phyloP scores from a whole-genome alignment of 495 filamentous ascomycete species.

The Xylaria cubensis region DNA sequence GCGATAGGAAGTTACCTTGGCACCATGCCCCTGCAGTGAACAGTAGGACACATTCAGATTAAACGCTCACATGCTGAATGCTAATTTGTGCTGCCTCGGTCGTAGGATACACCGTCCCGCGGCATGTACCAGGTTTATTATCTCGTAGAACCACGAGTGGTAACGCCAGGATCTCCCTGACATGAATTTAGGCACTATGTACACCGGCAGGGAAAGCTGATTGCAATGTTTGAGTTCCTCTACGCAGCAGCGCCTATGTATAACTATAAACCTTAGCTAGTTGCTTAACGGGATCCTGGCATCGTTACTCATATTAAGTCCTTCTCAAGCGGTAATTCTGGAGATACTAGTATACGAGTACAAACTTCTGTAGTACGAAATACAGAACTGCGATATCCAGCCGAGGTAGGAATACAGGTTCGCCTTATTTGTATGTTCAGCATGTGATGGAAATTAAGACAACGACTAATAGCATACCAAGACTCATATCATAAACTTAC shows the following conservation, averaged over 20 bases:
- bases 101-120: not conserved
- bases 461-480: not conserved
- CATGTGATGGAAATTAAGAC: not conserved
- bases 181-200: not conserved
- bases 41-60: not conserved
- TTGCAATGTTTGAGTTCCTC: not conserved
- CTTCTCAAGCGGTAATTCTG: not conserved
- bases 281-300: too few relatives aligned
- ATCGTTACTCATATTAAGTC: not conserved
- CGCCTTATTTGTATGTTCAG: not conserved
- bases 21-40: not conserved
- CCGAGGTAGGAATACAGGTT: not conserved
- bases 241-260: not conserved
- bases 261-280: not conserved
- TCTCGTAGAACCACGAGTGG: not conserved
- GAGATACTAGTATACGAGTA: not conserved
- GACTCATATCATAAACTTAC: not conserved
- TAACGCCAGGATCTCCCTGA: not conserved
- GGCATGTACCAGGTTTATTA: not conserved
- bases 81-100: not conserved
- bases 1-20: not conserved
- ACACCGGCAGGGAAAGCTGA: not conserved
- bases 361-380: not conserved
- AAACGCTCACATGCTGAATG: conserved; percentile 1
- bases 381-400: not conserved